Percentiles rank a stretch among this genome's conserved stretches.
Evolutionary conservation across 192 early-diverging fungal genomes (phyloP).

Genomic region (Rhizophagus clarus): DNA sequence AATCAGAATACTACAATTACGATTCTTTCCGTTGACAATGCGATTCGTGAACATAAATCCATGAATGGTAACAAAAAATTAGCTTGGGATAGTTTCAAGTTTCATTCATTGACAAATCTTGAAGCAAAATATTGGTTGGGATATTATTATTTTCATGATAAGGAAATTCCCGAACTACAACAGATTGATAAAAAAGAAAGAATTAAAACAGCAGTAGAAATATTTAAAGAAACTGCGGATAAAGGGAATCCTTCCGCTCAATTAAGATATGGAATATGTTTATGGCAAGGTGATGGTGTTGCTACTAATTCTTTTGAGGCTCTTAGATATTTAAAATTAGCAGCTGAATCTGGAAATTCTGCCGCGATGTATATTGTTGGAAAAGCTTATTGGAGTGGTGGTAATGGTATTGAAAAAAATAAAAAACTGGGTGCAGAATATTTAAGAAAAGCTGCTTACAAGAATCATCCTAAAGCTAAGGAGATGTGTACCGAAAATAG

Average conservation of each 20-base stretch:
- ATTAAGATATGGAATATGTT: conserved; percentile 21
- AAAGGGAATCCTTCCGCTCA: conserved; percentile 19
- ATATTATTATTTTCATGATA: conserved; percentile 4
- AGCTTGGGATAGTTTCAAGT: conserved; percentile 5
- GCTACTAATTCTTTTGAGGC: background rate
- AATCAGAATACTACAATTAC: background rate
- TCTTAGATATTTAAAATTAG: conserved; percentile 5
- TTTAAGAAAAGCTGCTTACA: conserved; percentile 16
- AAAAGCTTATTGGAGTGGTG: conserved; percentile 4
- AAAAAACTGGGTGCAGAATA: conserved; percentile 6
- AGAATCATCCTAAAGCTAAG: conserved; percentile 11
- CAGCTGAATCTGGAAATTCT: background rate
- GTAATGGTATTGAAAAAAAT: background rate
- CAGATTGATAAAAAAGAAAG: background rate
- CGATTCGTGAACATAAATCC: background rate
- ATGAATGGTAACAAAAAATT: background rate
- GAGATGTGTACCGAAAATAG: conserved; percentile 12
- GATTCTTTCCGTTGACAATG: background rate
- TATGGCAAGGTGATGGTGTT: conserved; percentile 1
- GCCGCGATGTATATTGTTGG: conserved; percentile 23
- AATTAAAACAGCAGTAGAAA: background rate
- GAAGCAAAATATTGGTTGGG: conserved; percentile 10
- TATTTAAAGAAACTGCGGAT: conserved; percentile 24
- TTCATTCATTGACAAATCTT: background rate
- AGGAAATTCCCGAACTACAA: background rate